Conservation (phyloP, 177 flowering plant species). For the Vitis hybrid region DNA sequence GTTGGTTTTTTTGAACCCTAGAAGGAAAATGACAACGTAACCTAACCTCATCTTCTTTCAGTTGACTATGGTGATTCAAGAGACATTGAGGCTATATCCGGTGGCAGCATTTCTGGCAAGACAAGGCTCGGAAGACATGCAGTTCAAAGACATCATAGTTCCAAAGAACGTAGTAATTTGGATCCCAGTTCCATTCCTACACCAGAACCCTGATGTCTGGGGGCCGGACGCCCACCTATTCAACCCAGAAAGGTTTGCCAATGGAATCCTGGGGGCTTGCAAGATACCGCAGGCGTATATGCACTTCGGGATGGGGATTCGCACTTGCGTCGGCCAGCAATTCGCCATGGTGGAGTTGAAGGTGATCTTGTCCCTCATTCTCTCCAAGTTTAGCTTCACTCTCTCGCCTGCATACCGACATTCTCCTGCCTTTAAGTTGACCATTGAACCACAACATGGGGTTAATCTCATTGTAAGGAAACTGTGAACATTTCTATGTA, state of each 20-base stretch:
- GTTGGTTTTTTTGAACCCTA: too few species aligned
- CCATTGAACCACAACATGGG: conserved; percentile 44
- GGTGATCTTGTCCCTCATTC: conserved; percentile 31
- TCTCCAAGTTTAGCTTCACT: conserved; percentile 41
- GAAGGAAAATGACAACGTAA: too few species aligned
- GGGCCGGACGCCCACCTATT: conserved; percentile 38
- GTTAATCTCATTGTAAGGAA: conserved; percentile 26
- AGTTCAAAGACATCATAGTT: conserved; percentile 28
- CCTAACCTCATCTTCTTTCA: conserved; percentile 8
- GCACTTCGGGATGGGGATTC: conserved; percentile 51
- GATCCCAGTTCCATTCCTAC: conserved; percentile 36
- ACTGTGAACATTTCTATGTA: neutral
- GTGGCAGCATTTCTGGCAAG: conserved; percentile 31
- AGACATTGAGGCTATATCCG: conserved; percentile 51
- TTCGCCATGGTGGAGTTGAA: conserved; percentile 51
- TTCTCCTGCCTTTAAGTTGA: conserved; percentile 35
- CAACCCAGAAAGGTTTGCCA: conserved; percentile 46
- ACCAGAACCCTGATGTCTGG: conserved; percentile 41
- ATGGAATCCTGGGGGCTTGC: conserved; percentile 41
- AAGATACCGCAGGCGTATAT: conserved; percentile 44
- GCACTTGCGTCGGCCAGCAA: conserved; percentile 46
- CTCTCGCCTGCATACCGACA: conserved; percentile 46
- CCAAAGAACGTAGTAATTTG: conserved; percentile 38
- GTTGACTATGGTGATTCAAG: conserved; percentile 58
- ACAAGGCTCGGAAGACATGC: conserved; percentile 36